Percentiles rank a stretch among this genome's conserved stretches.
These are phyloP conservation scores for Nigrograna mackinnonii DNA, from an alignment of 2,329 filamentous ascomycete genomes.

Conservation along the genomic window DNA sequence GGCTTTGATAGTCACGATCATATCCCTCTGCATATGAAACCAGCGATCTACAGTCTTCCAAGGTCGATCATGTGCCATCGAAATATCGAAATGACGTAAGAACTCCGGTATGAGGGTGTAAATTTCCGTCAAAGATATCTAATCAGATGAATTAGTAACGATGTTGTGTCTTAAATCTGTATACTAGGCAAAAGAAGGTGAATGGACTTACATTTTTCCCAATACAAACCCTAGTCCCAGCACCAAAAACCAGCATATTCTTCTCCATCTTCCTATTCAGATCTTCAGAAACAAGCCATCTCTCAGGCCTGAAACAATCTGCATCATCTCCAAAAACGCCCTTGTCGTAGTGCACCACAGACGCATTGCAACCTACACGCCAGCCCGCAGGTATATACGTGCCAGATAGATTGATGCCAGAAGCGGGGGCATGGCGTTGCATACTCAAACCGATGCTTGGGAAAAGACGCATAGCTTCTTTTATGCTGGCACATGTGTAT, in stretches of 20 bases:
- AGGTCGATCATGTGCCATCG: constrained; percentile 14
- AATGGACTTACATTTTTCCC: constrained; percentile 18
- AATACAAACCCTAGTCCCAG: constrained; percentile 23
- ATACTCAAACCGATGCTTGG: constrained; percentile 21
- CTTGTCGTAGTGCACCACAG: constrained; percentile 43
- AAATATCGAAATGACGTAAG: constrained; percentile 15
- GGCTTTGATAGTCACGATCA: too few relatives aligned
- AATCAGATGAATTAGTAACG: neutral
- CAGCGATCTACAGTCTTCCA: constrained; percentile 18
- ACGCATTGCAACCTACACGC: constrained; percentile 39
- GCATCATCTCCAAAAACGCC: constrained; percentile 50
- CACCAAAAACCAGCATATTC: constrained; percentile 16
- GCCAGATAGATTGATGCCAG: constrained; percentile 17
- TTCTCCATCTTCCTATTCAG: constrained; percentile 20
- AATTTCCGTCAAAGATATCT: constrained; percentile 17
- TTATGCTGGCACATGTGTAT: constrained; percentile 37
- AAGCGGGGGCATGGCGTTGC: constrained; percentile 27
- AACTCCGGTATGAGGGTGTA: constrained; percentile 17
- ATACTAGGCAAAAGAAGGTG: neutral
- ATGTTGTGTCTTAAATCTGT: neutral
- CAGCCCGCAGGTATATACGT: constrained; percentile 38
- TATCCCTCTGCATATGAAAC: constrained; percentile 20
- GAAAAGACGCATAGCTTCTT: constrained; percentile 23
- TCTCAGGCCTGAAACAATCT: constrained; percentile 50
- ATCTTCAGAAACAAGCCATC: constrained; percentile 46